Percentiles rank a stretch among this genome's conserved stretches.
phyloP scores from a whole-genome alignment of 2,329 filamentous ascomycete species.

The Pseudogymnoascus sp. region DNA sequence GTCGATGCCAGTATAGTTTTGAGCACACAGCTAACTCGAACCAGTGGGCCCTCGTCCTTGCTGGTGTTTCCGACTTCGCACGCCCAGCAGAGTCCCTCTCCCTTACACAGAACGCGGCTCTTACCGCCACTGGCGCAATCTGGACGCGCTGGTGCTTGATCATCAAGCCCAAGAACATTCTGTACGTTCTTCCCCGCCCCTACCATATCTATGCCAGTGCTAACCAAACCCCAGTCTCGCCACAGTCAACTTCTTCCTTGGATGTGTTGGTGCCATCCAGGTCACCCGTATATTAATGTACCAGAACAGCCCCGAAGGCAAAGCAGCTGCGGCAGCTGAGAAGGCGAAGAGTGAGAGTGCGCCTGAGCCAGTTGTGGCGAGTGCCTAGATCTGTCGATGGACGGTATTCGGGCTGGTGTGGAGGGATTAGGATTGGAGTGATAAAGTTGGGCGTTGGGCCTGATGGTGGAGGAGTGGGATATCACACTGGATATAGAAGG shows the following conservation, averaged over 20 bases:
- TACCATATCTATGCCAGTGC: conserved; percentile 11
- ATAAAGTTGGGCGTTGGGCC: background rate
- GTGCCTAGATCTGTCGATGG: background rate
- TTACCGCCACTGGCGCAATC: conserved; percentile 86
- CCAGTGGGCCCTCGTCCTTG: conserved; percentile 85
- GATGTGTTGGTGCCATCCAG: conserved; percentile 76
- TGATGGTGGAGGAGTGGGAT: background rate
- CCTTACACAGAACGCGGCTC: conserved; percentile 80
- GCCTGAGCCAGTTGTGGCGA: conserved; percentile 10
- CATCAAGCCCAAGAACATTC: conserved; percentile 86
- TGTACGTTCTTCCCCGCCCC: conserved; percentile 45
- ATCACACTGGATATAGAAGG: background rate
- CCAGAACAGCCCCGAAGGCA: conserved; percentile 50
- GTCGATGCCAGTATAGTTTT: background rate
- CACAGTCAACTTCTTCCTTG: conserved; percentile 97
- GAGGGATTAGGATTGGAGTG: background rate
- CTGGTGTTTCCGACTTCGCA: conserved; percentile 82
- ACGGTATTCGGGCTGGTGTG: background rate
- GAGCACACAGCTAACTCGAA: conserved; percentile 13
- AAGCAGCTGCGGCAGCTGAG: conserved; percentile 27
- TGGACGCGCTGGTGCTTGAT: conserved; percentile 99
- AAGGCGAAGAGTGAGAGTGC: conserved; percentile 34
- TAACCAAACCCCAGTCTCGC: conserved; percentile 53
- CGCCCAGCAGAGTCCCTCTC: conserved; percentile 90
- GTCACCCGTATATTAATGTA: conserved; percentile 65